Evolutionary conservation across 163 green algal genomes (phyloP), one percentile per base, ranked within the genome.

Genomic region (Volvox carteri): DNA sequence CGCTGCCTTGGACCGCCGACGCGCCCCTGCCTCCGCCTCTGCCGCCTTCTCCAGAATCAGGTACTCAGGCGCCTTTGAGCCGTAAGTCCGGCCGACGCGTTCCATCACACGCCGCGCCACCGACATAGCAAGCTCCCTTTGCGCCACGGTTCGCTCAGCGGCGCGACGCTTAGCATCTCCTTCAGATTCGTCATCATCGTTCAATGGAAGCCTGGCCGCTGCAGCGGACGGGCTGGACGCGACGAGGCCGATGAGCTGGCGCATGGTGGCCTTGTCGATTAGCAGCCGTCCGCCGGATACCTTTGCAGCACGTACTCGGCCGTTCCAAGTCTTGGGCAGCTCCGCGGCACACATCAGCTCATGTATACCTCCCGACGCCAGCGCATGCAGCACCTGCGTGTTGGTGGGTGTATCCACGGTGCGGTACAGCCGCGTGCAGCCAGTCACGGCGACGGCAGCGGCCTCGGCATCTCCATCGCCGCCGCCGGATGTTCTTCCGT

Each of bases 281-380:
- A 88, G 83, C 4, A 58, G 28, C 23, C 83, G 28, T 33, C 83
- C 83, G 12, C 67, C 48, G 23, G 8, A 5, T 37, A 88, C 68
- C 2, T 65, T 75, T 1, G 67, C 14, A 19, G 50, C 83, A 11
- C 83, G 67, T 67, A 88, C 83, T 39, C 83, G 83, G 65, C 83
- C 83, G 68, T 88, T 88, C 83, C 83, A 88, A 35, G 83, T 88
- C 48, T 74, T 73, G 50, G 83, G 23, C 83, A 88, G 35, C 23
- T 88, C 11, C 0, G 37, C 12, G 4, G 83, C 83, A 16, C 35
- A 73, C 68, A 80, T 44, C 25, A 73, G 83, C 50, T 74, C 83
- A 39, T 88, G 62, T 4, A 88, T 9, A 23, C 83, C 72, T 33
- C 70, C 84, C 18, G 18, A 23, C 0, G 84, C 84, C 39, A 89